phyloP scores from a whole-genome alignment of 129 eudicot species.

The Scalesia atractyloides region DNA sequence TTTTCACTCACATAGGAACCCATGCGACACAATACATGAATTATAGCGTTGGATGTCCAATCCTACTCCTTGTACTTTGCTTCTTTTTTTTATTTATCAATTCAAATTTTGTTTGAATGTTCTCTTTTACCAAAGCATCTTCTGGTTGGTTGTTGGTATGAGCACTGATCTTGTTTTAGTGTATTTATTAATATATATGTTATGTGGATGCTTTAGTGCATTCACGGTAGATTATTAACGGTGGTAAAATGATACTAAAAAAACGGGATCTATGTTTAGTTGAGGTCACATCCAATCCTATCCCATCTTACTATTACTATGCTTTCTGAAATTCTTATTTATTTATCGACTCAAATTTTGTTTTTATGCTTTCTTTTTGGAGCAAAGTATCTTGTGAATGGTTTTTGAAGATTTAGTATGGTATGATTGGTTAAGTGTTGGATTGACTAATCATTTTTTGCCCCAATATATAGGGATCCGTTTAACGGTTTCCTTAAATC shows the following conservation, averaged over 20 bases:
- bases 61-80: neutral
- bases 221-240: too few species aligned
- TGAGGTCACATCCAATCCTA: neutral
- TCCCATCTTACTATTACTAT: too few species aligned
- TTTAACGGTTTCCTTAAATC: neutral
- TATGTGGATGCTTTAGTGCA: too few species aligned
- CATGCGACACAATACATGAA: neutral
- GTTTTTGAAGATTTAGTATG: neutral
- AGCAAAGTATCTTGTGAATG: neutral
- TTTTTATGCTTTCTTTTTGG: slow-evolving; percentile 1
- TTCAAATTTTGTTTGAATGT: neutral
- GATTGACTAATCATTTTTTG: too few species aligned
- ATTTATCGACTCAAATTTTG: slow-evolving; percentile 9
- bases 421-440: neutral
- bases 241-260: too few species aligned
- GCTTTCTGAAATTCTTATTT: neutral
- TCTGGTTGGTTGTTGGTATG: slow-evolving; percentile 3
- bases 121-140: neutral
- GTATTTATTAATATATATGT: too few species aligned
- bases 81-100: neutral
- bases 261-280: too few species aligned
- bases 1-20: slow-evolving; percentile 20
- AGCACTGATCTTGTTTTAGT: neutral
- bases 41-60: neutral
- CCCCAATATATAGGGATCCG: too few species aligned